phyloP scores from a whole-genome alignment of 148 eudicot genomes.

The Nepenthes mirabilis region DNA sequence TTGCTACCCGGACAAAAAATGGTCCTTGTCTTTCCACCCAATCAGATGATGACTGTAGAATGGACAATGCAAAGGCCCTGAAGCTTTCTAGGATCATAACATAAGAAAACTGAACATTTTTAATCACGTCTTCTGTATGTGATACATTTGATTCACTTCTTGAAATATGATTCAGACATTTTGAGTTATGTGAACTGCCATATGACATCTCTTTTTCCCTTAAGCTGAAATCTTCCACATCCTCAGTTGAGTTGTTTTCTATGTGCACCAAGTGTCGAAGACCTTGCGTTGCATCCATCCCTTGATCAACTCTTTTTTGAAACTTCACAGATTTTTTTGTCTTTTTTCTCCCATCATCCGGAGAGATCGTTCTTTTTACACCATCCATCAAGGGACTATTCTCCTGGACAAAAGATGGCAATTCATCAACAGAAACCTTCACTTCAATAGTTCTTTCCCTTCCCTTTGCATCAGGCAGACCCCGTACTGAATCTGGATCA shows the following conservation, averaged over 20 bases:
- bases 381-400: conserved; percentile 16
- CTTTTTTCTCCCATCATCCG: conserved; percentile 38
- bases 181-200: conserved; percentile 10
- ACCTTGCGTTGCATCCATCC: conserved; percentile 12
- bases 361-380: conserved; percentile 16
- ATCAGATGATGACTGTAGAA: conserved; percentile 35
- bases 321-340: conserved; percentile 35
- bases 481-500: conserved; percentile 28
- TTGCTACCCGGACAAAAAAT: conserved; percentile 19
- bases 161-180: conserved; percentile 14
- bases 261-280: conserved; percentile 17
- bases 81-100: conserved; percentile 25
- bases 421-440: conserved; percentile 28
- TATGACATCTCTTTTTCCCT: conserved; percentile 18
- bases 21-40: conserved; percentile 66
- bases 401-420: conserved; percentile 20
- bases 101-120: conserved; percentile 20
- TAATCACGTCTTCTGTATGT: conserved; percentile 18
- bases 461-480: conserved; percentile 19
- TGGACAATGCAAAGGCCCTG: conserved; percentile 26
- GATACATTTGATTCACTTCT: conserved; percentile 19
- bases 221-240: conserved; percentile 21
- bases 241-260: conserved; percentile 12
- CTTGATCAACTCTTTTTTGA: conserved; percentile 24
- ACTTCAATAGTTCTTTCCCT: conserved; percentile 16